A percentile compares a stretch with the other conserved stretches of the same genome.
Evolutionary conservation across 2,329 filamentous ascomycete species (phyloP).

Genomic region (Apiospora saccharicola): DNA sequence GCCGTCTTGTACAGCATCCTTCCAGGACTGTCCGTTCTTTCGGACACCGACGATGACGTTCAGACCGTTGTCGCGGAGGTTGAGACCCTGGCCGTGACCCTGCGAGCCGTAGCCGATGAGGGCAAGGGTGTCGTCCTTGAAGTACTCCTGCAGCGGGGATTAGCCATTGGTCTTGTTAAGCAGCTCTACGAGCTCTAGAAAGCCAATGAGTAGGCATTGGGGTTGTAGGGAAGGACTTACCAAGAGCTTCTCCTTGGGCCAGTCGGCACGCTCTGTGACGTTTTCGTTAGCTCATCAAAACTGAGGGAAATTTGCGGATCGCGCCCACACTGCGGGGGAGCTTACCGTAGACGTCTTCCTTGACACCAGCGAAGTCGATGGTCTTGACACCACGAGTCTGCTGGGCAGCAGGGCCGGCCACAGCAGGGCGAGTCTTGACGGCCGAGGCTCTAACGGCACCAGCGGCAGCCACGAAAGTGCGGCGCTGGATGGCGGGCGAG

Average conservation of each 20-base stretch:
- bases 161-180: constrained; percentile 32
- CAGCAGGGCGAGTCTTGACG: constrained; percentile 53
- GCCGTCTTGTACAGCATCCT: constrained; percentile 95
- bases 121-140: constrained; percentile 99
- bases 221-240: constrained; percentile 61
- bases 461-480: constrained; percentile 68
- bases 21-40: constrained; percentile 98
- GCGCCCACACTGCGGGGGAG: constrained; percentile 27
- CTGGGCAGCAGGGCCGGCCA: constrained; percentile 57
- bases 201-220: not conserved
- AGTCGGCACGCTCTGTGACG: constrained; percentile 88
- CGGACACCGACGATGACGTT: constrained; percentile 99
- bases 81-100: constrained; percentile 98
- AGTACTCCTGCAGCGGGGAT: constrained; percentile 77
- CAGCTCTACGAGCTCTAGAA: not conserved
- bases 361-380: constrained; percentile 95
- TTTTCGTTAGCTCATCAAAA: constrained; percentile 38
- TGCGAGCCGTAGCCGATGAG: constrained; percentile 98
- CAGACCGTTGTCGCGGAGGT: constrained; percentile 99
- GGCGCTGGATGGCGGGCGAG: constrained; percentile 66
- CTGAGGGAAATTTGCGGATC: constrained; percentile 13
- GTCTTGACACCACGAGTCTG: constrained; percentile 94
- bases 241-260: constrained; percentile 97
- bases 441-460: constrained; percentile 62
- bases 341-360: constrained; percentile 93